A percentile compares a stretch with the other conserved stretches of the same genome.
These are phyloP conservation scores for Yamadazyma phyllophila DNA, from an alignment of 805 yeast species.

Conservation along the genomic window DNA sequence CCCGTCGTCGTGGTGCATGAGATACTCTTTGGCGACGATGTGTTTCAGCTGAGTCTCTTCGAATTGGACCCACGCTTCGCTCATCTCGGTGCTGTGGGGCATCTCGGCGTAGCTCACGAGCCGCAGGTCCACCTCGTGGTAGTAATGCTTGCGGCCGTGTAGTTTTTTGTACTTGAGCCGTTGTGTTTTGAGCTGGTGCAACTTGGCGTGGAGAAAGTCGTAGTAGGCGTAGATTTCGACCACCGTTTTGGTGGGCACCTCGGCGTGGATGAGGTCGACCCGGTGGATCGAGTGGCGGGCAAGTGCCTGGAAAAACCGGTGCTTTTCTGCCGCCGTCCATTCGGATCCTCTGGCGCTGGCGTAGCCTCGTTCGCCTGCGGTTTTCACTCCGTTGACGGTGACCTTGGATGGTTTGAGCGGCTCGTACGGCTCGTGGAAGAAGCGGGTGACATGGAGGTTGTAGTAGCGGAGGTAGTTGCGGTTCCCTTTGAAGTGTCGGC, in stretches of 20 bases:
- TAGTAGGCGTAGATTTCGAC: slow-evolving; percentile 49
- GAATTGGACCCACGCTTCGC: slow-evolving; percentile 36
- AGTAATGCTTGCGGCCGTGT: background rate
- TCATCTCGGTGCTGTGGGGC: slow-evolving; percentile 55
- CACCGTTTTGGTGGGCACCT: slow-evolving; percentile 37
- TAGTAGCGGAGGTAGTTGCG: slow-evolving; percentile 26
- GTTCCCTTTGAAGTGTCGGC: slow-evolving; percentile 23
- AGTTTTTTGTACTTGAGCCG: background rate
- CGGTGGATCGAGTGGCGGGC: slow-evolving; percentile 49
- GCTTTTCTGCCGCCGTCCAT: slow-evolving; percentile 53
- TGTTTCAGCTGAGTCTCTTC: slow-evolving; percentile 42
- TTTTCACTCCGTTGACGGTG: background rate
- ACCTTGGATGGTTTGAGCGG: slow-evolving; percentile 3
- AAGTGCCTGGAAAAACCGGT: slow-evolving; percentile 47
- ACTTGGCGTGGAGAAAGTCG: slow-evolving; percentile 29
- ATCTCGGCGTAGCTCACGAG: slow-evolving; percentile 42
- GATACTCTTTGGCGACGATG: slow-evolving; percentile 21
- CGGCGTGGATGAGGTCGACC: slow-evolving; percentile 37
- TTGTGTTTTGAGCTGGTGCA: slow-evolving; percentile 12
- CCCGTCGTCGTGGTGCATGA: slow-evolving; percentile 15
- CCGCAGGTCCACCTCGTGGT: slow-evolving; percentile 7
- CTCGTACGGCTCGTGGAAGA: slow-evolving; percentile 13
- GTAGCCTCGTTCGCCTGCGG: background rate
- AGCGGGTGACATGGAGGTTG: slow-evolving; percentile 26
- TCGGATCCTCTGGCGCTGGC: slow-evolving; percentile 22